These are phyloP conservation scores for Citrullus colocynthis DNA, from an alignment of 306 rosid genomes.

Conservation along the genomic window DNA sequence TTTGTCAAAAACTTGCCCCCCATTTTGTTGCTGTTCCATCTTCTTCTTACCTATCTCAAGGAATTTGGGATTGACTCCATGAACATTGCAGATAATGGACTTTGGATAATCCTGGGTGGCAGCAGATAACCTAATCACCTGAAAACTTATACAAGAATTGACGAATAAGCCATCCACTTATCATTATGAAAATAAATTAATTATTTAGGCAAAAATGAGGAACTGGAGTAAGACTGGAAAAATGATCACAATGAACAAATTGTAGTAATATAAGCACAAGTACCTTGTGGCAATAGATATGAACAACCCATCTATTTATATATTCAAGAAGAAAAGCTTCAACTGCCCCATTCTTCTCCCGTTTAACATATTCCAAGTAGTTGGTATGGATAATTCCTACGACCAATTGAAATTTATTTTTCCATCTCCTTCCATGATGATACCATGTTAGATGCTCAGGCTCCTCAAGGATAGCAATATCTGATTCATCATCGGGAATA, in stretches of 20 bases:
- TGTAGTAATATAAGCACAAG: not conserved
- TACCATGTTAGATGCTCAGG: constrained; percentile 97
- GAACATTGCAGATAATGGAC: constrained; percentile 76
- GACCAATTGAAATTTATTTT: constrained; percentile 63
- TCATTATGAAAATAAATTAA: not conserved
- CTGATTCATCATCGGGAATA: constrained; percentile 68
- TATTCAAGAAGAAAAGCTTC: constrained; percentile 62
- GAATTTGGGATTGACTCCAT: constrained; percentile 95
- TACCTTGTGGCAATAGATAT: constrained; percentile 92
- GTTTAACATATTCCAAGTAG: constrained; percentile 89
- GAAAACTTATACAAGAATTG: constrained; percentile 16
- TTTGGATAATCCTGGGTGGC: constrained; percentile 84
- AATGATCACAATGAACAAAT: not conserved
- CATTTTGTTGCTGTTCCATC: constrained; percentile 54
- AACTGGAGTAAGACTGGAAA: not conserved
- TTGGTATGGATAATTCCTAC: constrained; percentile 88
- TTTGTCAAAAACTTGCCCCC: constrained; percentile 46
- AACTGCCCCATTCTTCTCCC: constrained; percentile 78
- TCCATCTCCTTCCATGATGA: constrained; percentile 98
- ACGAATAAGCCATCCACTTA: constrained; percentile 6
- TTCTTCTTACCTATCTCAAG: constrained; percentile 66
- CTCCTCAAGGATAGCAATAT: constrained; percentile 93
- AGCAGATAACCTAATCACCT: constrained; percentile 94
- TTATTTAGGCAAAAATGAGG: not conserved
- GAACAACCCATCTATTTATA: constrained; percentile 76